Conservation (phyloP, 1,284 basidiomycete species). For the Leccinum glutinopallens region DNA sequence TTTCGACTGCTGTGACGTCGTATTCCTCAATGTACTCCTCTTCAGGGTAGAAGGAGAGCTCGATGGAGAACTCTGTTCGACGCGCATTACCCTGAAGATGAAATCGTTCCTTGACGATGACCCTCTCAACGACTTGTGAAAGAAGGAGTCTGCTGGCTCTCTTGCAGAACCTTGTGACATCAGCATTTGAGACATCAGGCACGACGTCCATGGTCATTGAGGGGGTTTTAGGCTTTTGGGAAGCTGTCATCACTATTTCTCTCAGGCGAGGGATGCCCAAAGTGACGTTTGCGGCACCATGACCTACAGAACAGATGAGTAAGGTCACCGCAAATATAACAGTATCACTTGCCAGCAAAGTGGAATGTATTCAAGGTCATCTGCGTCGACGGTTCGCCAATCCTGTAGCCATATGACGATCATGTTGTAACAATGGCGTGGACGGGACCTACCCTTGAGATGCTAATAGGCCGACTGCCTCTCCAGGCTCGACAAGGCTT, state of each 20-base stretch:
- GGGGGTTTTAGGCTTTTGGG: slow-evolving; percentile 94
- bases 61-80: slow-evolving; percentile 81
- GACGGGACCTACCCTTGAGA: slow-evolving; percentile 82
- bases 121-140: slow-evolving; percentile 87
- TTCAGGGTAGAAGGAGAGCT: slow-evolving; percentile 86
- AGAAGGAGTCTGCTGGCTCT: slow-evolving; percentile 85
- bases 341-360: slow-evolving; percentile 75
- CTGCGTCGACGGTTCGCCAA: slow-evolving; percentile 99
- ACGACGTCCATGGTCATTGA: slow-evolving; percentile 93
- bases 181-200: slow-evolving; percentile 51
- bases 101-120: slow-evolving; percentile 83
- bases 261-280: slow-evolving; percentile 98
- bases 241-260: slow-evolving; percentile 99
- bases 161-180: slow-evolving; percentile 87
- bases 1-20: slow-evolving; percentile 73
- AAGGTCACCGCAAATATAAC: neutral
- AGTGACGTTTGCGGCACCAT: slow-evolving; percentile 99
- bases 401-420: slow-evolving; percentile 47
- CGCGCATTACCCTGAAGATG: slow-evolving; percentile 69
- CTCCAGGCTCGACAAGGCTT: slow-evolving; percentile 94
- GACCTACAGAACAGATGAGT: slow-evolving; percentile 56
- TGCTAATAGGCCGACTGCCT: slow-evolving; percentile 96
- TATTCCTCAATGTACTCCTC: slow-evolving; percentile 89
- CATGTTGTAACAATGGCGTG: neutral
- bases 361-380: slow-evolving; percentile 99